Evolutionary conservation across 2,329 filamentous ascomycete genomes (phyloP), one percentile per base, ranked within the genome.

Genomic region (Bipolaris victoriae): DNA sequence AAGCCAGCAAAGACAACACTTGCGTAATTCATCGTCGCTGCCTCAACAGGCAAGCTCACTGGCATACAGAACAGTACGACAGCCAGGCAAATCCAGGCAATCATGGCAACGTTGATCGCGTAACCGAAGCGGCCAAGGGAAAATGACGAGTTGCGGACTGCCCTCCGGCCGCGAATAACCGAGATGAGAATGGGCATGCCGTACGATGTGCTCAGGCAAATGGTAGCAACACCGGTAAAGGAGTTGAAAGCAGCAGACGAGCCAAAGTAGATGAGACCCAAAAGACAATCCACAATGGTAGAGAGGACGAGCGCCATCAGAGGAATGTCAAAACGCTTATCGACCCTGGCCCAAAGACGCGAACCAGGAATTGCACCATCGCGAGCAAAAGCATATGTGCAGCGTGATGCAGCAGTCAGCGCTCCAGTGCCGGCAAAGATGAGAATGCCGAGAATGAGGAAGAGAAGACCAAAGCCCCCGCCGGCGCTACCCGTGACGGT

Each of bases 201-300:
- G 73, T 93, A 93, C 0, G 88, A 91, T 3, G 87, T 86, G 0
- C 86, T 89, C 0, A 93, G 83, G 63, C 89, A 92, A 71, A 93
- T 92, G 4, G 90, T 92, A 1, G 90, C 90, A 1, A 92, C 89
- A 26, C 90, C 89, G 0, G 90, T 92, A 75, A 93, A 92, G 9
- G 86, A 88, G 79, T 89, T 90, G 79, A 93, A 93, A 0, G 90
- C 90, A 0, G 89, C 88, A 0, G 85, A 84, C 1, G 87, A 90
- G 9, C 90, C 90, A 62, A 93, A 91, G 78, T 91, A 93, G 74
- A 93, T 92, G 63, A 90, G 82, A 0, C 90, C 90, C 0, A 93
- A 82, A 10, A 92, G 77, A 64, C 86, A 89, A 73, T 90, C 87
- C 41, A 93, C 85, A 0, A 81, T 70, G 0, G 89, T 88, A 0